Conservation (phyloP, 495 filamentous ascomycete species). For the Achaetomiella virescens region DNA sequence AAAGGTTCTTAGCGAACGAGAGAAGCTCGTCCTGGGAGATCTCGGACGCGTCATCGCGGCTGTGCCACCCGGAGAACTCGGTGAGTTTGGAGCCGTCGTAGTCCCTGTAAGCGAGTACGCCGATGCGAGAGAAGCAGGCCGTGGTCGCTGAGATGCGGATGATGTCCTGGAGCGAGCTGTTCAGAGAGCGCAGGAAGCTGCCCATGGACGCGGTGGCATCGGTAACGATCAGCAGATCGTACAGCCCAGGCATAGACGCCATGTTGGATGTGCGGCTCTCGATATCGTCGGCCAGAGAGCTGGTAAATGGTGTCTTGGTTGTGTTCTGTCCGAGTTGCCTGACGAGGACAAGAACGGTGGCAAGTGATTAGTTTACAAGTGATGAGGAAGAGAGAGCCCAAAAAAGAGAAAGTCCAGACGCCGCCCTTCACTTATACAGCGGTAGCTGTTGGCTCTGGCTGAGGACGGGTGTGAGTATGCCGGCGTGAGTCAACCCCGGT, state of each 20-base stretch:
- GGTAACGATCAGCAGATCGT: conserved; percentile 36
- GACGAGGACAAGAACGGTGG: no score
- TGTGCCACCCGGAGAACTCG: conserved; percentile 40
- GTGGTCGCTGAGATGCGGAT: conserved; percentile 41
- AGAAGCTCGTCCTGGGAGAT: conserved; percentile 17
- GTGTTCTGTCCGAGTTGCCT: no score
- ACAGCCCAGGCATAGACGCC: conserved; percentile 10
- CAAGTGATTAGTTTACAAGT: no score
- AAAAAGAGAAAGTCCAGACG: no score
- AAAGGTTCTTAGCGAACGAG: conserved; percentile 9
- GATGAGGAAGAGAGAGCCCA: no score
- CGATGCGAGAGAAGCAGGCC: conserved; percentile 39
- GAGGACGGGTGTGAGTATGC: no score
- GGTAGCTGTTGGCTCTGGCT: no score
- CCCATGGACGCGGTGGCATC: conserved; percentile 43
- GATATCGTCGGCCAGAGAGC: no score
- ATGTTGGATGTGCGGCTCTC: not conserved
- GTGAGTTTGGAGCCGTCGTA: conserved; percentile 29
- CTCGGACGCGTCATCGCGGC: not conserved
- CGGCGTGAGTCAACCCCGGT: no score
- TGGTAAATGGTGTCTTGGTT: no score
- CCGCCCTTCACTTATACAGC: no score
- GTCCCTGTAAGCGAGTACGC: conserved; percentile 42
- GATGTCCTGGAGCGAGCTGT: conserved; percentile 38
- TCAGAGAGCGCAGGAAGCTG: conserved; percentile 33